Percentiles rank a stretch among this genome's conserved stretches.
Conservation (phyloP, 129 eudicot species). For the sunflower (Helianthus annuus) region HanXRQr2.0-SUNRISE NC_035449.2:77118065-77118564, state of each 20-base stretch:
- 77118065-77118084: no score
- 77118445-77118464: constrained; percentile 92
- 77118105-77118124: neutral
- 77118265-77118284: constrained; percentile 67
- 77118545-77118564: neutral
- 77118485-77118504: constrained; percentile 82
- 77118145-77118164: constrained; percentile 98
- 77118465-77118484: constrained; percentile 97
- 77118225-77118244: constrained; percentile 97
- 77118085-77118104: neutral
- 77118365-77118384: neutral
- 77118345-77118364: no score
- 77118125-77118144: constrained; percentile 9
- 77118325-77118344: neutral
- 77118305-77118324: neutral
- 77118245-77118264: constrained; percentile 99
- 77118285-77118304: neutral
- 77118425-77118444: constrained; percentile 98
- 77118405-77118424: neutral
- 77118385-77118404: neutral
- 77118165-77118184: constrained; percentile 89
- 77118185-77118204: constrained; percentile 98
- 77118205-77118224: constrained; percentile 90
- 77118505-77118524: constrained; percentile 18
- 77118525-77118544: neutral